Conservation (phyloP, 1,284 basidiomycete species). For the Ustilago vetiveriae region DNA sequence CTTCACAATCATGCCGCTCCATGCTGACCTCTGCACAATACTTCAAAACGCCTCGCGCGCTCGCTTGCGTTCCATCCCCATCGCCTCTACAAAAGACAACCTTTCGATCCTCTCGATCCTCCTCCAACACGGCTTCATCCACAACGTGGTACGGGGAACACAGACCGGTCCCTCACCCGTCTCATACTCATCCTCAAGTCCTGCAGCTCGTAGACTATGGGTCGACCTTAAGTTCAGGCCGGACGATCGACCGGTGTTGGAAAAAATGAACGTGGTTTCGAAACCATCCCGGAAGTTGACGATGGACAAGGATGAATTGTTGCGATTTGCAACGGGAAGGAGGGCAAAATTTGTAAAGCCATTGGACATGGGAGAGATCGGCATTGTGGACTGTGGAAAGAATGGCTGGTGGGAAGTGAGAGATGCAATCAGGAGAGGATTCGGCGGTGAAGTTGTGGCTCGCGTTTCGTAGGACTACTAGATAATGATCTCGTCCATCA, state of each 20-base stretch:
- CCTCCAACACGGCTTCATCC: slow-evolving; percentile 84
- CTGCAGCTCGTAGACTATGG: slow-evolving; percentile 74
- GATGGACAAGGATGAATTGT: slow-evolving; percentile 78
- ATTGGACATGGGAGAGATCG: slow-evolving; percentile 85
- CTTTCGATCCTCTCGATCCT: slow-evolving; percentile 84
- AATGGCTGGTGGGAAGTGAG: slow-evolving; percentile 69
- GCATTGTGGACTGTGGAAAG: slow-evolving; percentile 76
- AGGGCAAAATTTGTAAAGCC: slow-evolving; percentile 73
- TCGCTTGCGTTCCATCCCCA: slow-evolving; percentile 77
- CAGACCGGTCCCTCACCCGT: slow-evolving; percentile 74
- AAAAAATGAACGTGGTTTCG: slow-evolving; percentile 77
- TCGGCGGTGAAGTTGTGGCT: slow-evolving; percentile 68
- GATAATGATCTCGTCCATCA: background rate
- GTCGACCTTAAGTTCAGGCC: slow-evolving; percentile 84
- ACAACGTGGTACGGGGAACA: slow-evolving; percentile 81
- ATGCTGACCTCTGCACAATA: slow-evolving; percentile 80
- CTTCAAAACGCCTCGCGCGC: slow-evolving; percentile 88
- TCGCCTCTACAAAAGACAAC: slow-evolving; percentile 83
- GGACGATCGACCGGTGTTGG: slow-evolving; percentile 82
- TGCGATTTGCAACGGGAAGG: slow-evolving; percentile 73
- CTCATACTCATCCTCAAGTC: slow-evolving; percentile 72
- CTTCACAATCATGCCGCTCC: slow-evolving; percentile 68
- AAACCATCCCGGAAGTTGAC: slow-evolving; percentile 79
- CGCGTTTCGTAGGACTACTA: slow-evolving; percentile 57
- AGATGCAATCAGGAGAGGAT: slow-evolving; percentile 67